Conservation (phyloP, 345 rosid genomes). For the Citrus medica region DNA sequence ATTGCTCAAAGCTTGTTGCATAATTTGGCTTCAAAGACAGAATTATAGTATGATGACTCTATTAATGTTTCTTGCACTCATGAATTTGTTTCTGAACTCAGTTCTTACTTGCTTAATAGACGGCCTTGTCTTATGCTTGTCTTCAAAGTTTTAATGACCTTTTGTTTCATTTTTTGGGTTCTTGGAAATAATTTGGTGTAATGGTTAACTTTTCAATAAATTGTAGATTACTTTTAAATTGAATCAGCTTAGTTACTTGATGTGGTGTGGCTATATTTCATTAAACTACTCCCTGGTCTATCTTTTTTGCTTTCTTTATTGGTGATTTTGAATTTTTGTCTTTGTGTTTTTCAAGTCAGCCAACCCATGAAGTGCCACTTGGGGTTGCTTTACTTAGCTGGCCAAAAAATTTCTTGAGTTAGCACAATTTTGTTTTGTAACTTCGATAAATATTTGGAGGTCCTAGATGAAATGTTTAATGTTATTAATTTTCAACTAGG, state of each 20-base stretch:
- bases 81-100: background rate
- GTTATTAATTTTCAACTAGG: conserved; percentile 35
- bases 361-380: background rate
- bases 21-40: background rate
- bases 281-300: background rate
- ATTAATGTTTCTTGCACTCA: background rate
- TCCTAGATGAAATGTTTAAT: background rate
- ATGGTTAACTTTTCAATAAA: background rate
- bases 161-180: background rate
- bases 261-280: background rate
- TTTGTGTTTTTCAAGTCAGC: background rate
- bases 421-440: background rate
- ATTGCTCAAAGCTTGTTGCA: background rate
- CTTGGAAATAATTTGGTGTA: background rate
- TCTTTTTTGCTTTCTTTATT: background rate
- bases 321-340: background rate
- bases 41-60: background rate
- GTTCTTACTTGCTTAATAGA: background rate
- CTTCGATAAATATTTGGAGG: background rate
- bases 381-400: background rate
- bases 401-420: background rate
- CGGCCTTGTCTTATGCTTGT: background rate
- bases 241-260: background rate
- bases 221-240: background rate
- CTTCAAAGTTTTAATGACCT: background rate